Evolutionary conservation across 2,329 filamentous ascomycete species (phyloP).

Genomic region (Penicillium nordicum): DNA sequence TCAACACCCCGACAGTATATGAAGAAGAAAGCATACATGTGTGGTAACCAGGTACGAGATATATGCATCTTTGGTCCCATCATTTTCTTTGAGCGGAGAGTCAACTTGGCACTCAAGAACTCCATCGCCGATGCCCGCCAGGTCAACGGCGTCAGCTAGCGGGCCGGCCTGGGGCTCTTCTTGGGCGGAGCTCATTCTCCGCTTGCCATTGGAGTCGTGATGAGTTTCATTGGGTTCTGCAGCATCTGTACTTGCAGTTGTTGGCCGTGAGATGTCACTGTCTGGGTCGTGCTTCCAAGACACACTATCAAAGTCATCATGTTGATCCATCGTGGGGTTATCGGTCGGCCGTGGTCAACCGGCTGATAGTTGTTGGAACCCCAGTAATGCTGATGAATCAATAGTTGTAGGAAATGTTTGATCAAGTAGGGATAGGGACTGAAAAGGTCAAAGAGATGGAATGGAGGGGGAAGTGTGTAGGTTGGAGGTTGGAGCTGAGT

Average conservation of each 20-base stretch:
- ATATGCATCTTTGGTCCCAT: slow-evolving; percentile 94
- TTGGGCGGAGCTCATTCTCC: slow-evolving; percentile 45
- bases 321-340: slow-evolving; percentile 42
- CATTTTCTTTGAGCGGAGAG: slow-evolving; percentile 87
- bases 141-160: slow-evolving; percentile 54
- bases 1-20: neutral
- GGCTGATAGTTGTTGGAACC: slow-evolving; percentile 11
- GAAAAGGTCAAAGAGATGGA: slow-evolving; percentile 4
- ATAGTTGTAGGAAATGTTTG: neutral
- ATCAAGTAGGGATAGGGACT: neutral
- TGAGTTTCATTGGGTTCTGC: slow-evolving; percentile 34
- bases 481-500: slow-evolving; percentile 19
- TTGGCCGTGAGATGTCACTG: slow-evolving; percentile 43
- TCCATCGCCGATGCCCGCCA: slow-evolving; percentile 66
- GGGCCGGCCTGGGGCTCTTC: slow-evolving; percentile 49
- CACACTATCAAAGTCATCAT: slow-evolving; percentile 76
- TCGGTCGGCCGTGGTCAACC: slow-evolving; percentile 18
- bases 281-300: slow-evolving; percentile 68
- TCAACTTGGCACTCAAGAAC: slow-evolving; percentile 79
- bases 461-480: slow-evolving; percentile 15
- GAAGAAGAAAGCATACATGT: slow-evolving; percentile 56
- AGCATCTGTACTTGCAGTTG: slow-evolving; percentile 41
- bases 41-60: slow-evolving; percentile 94
- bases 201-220: slow-evolving; percentile 48
- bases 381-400: neutral